Evolutionary conservation across 129 eudicot genomes (phyloP), one percentile per base, ranked within the genome.

Genomic region (sunflower (Helianthus annuus)): DNA sequence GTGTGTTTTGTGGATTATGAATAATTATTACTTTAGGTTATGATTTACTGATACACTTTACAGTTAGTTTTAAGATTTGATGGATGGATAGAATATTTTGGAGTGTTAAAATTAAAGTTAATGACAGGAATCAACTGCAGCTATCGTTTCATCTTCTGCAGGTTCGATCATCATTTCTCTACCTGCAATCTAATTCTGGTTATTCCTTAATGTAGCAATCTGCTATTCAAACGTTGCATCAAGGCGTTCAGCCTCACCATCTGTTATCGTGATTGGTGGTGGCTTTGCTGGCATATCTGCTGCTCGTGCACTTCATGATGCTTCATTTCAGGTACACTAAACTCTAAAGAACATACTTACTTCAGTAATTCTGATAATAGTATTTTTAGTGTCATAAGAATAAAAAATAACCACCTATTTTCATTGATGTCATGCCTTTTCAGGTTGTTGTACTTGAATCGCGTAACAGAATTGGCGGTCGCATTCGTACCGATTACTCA

Each of bases 261-360:
- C 96, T 75, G 99, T 95, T 68, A 86, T 95, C 14, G 90, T 95
- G 75, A 83, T 95, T 7, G 99, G 99, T 69, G 82, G 84, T 77
- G 99, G 99, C 34, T 66, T 91, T 76, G 96, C 97, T 71, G 99
- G 99, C 68, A 75, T 95, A 80, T 82, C 96, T 38, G 96, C 99
- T 70, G 99, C 99, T n/a, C 94, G 97, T 45, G 83, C 94, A 15
- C 96, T 95, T 68, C 85, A 86, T 69, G 97, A 95, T 84, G 99
- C 99, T 66, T 90, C 97, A 57, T 82, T 95, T 85, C 93, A 88
- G 99, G 99, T 94, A 75, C 70, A 60, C 10, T 13, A 22, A n/a
- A 29, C 22, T 60, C 6, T 60, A 60, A 34, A 9, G 75, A 34
- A 42, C 40, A 48, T 54, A 29, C 8, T 16, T 39, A 6, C 36